Base-by-base conservation (phyloP, 805 yeast species). In the Cyberlindnera americana region DNA sequence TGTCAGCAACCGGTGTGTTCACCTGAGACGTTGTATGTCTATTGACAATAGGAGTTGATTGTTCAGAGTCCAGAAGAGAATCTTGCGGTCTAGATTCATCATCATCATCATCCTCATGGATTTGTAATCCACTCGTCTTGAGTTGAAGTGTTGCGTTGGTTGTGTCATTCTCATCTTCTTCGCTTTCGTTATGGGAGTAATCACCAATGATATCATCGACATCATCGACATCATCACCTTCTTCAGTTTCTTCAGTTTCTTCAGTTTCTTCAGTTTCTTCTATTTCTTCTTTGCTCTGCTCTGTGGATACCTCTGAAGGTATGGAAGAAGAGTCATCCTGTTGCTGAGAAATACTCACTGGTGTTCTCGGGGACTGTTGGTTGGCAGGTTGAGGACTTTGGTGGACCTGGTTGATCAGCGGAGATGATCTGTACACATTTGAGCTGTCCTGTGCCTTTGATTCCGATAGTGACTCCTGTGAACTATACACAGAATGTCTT, bases 31-130 rank as follows among this genome's bases (percentile, higher is more conserved):
- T 19, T 7, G 33, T 9, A 19, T 11, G 16, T 17, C 18, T 34
- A 21, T 28, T 21, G 15, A 38, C 38, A 3, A 48, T 25, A 1
- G 50, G 50, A 1, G 50, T 45, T 4, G 43, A 19, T 17, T 47
- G 44, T 14, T 44, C 53, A 10, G 49, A 44, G 12, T 38, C 42
- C 25, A 44, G 23, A 0, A 49, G 19, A 4, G 33, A 36, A 19
- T 49, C 49, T 19, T 49, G 53, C 19, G 48, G 48, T 39, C 52
- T 43, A 18, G 8, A 18, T 9, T 31, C 34, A 5, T 40, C 47
- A 6, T 31, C 34, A 5, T 40, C 47, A 6, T 31, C 34, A 9
- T 43, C 47, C 2, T 41, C 38, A 4, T 44, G 39, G 16, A 49
- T 47, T n/a, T 35, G 36, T 6, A 47, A 28, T 4, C 45, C 51